Evolutionary conservation across 257 asterid species (phyloP).

Genomic region (Ophiorrhiza pumila): DNA sequence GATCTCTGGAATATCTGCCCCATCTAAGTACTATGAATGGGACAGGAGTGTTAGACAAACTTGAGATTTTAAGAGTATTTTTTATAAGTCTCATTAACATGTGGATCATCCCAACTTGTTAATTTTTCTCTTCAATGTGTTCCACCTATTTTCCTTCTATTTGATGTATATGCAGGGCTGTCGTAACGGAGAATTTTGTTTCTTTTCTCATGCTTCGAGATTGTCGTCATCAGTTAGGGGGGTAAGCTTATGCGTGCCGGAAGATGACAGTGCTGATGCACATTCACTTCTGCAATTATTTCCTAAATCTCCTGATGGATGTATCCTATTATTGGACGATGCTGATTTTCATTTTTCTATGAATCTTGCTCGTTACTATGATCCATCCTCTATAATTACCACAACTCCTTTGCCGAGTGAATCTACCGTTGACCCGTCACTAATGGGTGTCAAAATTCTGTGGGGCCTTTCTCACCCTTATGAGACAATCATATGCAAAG

Average conservation of each 20-base stretch:
- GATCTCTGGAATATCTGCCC: not conserved
- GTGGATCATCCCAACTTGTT: not conserved
- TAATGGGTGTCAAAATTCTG: conserved; percentile 42
- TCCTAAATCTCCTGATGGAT: conserved; percentile 52
- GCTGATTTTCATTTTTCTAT: conserved; percentile 59
- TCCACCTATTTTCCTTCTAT: not conserved
- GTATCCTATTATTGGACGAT: conserved; percentile 66
- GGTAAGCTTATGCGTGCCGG: conserved; percentile 46
- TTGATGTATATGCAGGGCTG: conserved; percentile 71
- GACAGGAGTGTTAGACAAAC: too few relatives aligned
- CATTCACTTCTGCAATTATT: conserved; percentile 50
- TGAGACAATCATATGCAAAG: conserved; percentile 53
- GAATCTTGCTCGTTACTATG: conserved; percentile 36
- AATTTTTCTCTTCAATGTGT: too few relatives aligned
- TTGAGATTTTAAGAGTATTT: not conserved
- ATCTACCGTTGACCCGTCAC: conserved; percentile 36
- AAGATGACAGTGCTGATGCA: conserved; percentile 40
- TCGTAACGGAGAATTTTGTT: conserved; percentile 70
- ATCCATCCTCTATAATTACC: conserved; percentile 54
- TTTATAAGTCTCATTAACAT: not conserved
- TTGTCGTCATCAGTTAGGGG: conserved; percentile 27
- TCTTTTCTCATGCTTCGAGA: conserved; percentile 68
- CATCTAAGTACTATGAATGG: not conserved
- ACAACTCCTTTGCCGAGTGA: conserved; percentile 50
- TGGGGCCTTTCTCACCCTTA: conserved; percentile 68